A percentile compares a stretch with the other conserved stretches of the same genome.
Evolutionary conservation across 352 stramenopile genomes (phyloP).

Genomic region (Globisporangium perplexum): DNA sequence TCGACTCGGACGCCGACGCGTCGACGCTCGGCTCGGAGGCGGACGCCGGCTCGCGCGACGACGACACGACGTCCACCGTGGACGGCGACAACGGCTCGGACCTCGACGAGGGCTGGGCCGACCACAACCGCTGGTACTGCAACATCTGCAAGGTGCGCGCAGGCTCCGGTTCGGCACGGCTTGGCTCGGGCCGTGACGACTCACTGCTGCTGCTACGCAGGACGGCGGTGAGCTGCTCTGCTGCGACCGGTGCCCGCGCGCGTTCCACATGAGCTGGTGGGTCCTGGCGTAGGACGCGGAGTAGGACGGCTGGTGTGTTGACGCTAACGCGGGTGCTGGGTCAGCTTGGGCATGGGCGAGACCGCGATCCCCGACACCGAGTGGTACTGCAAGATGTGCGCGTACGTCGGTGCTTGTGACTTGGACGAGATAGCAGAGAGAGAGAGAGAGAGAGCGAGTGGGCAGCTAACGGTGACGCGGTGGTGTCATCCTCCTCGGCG

Average conservation of each 20-base stretch:
- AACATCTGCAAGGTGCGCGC: conserved; percentile 76
- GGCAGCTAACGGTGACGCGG: not conserved
- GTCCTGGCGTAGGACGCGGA: not conserved
- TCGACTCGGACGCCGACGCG: conserved; percentile 16
- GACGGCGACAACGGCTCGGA: conserved; percentile 30
- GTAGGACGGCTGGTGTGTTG: too few relatives aligned
- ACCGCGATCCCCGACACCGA: conserved; percentile 74
- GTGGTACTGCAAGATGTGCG: conserved; percentile 87
- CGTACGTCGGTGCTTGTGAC: too few relatives aligned
- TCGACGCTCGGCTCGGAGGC: conserved; percentile 10
- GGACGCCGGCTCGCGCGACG: conserved; percentile 12
- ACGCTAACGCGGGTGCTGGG: not conserved
- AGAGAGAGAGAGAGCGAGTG: too few relatives aligned
- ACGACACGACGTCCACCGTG: conserved; percentile 20
- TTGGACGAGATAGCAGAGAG: too few relatives aligned
- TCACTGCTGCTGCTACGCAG: not conserved
- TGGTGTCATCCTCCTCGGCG: not conserved
- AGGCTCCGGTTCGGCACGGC: not conserved
- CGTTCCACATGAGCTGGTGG: conserved; percentile 90
- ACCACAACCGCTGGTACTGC: conserved; percentile 89
- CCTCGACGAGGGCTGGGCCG: conserved; percentile 63
- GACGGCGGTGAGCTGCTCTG: conserved; percentile 86
- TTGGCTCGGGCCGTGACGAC: too few relatives aligned
- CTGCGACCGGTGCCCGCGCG: conserved; percentile 89
- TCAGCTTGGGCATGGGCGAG: conserved; percentile 68